Conservation (phyloP, 805 yeast species). For the Monosporozyma aquatica region DNA sequence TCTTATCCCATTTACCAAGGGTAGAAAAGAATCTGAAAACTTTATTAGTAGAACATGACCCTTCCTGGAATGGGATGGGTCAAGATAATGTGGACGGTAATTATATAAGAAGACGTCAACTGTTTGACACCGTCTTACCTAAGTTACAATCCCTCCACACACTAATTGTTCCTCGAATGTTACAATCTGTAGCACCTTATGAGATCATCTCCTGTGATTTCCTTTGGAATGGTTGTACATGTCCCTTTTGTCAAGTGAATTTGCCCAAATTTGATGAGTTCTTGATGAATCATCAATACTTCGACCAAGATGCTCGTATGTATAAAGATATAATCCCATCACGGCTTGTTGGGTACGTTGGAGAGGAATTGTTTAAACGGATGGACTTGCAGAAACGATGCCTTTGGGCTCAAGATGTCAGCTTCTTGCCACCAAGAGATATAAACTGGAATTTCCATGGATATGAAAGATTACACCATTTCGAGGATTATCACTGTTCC, state of each 20-base stretch:
- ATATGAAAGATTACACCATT: conserved; percentile 35
- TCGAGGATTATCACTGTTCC: conserved; percentile 32
- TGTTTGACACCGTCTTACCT: conserved; percentile 45
- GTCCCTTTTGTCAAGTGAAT: conserved; percentile 44
- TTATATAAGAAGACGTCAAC: conserved; percentile 46
- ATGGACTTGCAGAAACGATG: conserved; percentile 9
- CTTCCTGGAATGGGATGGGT: conserved; percentile 49
- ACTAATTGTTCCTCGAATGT: conserved; percentile 48
- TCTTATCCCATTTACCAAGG: conserved; percentile 32
- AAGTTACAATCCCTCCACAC: conserved; percentile 34
- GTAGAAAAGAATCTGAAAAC: conserved; percentile 28
- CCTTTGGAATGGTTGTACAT: conserved; percentile 71
- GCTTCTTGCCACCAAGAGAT: conserved; percentile 28
- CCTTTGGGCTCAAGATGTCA: conserved; percentile 28
- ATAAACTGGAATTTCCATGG: conserved; percentile 44
- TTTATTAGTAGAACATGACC: conserved; percentile 47
- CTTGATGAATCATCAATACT: conserved; percentile 56
- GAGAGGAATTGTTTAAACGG: conserved; percentile 36
- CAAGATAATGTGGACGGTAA: conserved; percentile 69
- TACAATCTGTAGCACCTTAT: conserved; percentile 55
- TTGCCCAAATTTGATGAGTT: conserved; percentile 49
- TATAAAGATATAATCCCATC: conserved; percentile 56
- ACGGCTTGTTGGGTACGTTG: conserved; percentile 45
- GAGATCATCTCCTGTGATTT: conserved; percentile 62
- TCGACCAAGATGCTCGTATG: conserved; percentile 35